phyloP scores from a whole-genome alignment of 2,329 filamentous ascomycete species.

The Conoideocrella luteorostrata region DNA sequence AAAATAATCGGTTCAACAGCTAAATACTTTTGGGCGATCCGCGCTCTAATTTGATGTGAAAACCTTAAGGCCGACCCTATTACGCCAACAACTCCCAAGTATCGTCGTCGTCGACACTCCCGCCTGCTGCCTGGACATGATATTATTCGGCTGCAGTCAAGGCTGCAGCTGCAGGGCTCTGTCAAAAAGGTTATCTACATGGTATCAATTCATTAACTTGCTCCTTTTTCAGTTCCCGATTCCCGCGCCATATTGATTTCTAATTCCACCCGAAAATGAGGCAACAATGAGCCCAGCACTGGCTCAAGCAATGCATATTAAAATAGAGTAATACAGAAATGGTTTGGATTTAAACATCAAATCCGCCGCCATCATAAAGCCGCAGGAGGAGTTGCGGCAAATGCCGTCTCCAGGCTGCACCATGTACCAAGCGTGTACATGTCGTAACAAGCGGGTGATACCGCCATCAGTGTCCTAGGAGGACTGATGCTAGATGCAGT shows the following conservation, averaged over 20 bases:
- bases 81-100: conserved; percentile 8
- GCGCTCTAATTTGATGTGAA: background rate
- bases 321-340: no score
- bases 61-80: background rate
- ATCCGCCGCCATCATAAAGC: background rate
- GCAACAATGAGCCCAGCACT: no score
- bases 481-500: no score
- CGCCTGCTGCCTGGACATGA: background rate
- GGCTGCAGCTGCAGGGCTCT: background rate
- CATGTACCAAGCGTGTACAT: background rate
- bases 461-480: no score
- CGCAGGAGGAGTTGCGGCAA: background rate
- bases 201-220: conserved; percentile 1
- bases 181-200: conserved; percentile 1
- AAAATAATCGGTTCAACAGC: background rate
- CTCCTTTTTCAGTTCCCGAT: background rate
- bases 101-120: background rate
- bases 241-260: no score
- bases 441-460: background rate
- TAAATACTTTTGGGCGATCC: background rate
- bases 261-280: no score
- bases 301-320: no score
- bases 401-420: background rate
- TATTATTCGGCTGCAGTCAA: background rate
- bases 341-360: background rate